Conservation (phyloP, 2,329 filamentous ascomycete species). For the Trichophyton schoenleinii region DNA sequence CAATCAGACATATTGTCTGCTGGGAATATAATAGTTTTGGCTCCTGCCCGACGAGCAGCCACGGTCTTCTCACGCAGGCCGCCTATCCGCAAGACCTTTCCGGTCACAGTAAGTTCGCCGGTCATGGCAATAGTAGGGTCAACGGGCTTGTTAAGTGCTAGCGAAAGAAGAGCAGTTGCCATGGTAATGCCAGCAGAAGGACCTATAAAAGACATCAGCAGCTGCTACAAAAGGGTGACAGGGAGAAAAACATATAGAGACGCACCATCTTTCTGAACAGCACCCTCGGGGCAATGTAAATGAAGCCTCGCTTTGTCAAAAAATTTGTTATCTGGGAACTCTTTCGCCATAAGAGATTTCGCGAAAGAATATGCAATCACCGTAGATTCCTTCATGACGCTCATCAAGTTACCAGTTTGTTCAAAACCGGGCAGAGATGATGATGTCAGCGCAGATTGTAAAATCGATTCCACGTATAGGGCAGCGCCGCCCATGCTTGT, state of each 20-base stretch:
- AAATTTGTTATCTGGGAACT: slow-evolving; percentile 84
- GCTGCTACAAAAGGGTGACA: neutral
- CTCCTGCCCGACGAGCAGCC: slow-evolving; percentile 80
- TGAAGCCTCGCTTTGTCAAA: slow-evolving; percentile 94
- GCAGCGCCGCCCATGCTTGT: slow-evolving; percentile 93
- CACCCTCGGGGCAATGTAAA: slow-evolving; percentile 90
- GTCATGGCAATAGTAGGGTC: slow-evolving; percentile 93
- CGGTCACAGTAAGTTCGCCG: slow-evolving; percentile 89
- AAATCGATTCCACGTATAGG: slow-evolving; percentile 91
- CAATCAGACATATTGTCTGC: slow-evolving; percentile 93
- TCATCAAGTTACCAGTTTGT: slow-evolving; percentile 87
- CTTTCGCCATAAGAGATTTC: slow-evolving; percentile 72
- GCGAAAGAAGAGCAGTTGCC: slow-evolving; percentile 80
- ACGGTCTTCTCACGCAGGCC: slow-evolving; percentile 95
- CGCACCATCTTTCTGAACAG: slow-evolving; percentile 77
- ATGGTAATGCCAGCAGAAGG: slow-evolving; percentile 93
- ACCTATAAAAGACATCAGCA: slow-evolving; percentile 26
- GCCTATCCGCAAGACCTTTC: slow-evolving; percentile 90
- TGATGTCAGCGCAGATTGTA: slow-evolving; percentile 67
- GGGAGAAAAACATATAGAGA: slow-evolving; percentile 6
- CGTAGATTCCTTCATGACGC: slow-evolving; percentile 96
- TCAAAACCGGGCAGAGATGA: slow-evolving; percentile 68
- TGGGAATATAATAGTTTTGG: slow-evolving; percentile 88
- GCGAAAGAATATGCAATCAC: slow-evolving; percentile 91
- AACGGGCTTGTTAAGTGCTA: slow-evolving; percentile 67